These are phyloP conservation scores for Neurospora sublineolata DNA, from an alignment of 495 filamentous ascomycete genomes.

Conservation along the genomic window DNA sequence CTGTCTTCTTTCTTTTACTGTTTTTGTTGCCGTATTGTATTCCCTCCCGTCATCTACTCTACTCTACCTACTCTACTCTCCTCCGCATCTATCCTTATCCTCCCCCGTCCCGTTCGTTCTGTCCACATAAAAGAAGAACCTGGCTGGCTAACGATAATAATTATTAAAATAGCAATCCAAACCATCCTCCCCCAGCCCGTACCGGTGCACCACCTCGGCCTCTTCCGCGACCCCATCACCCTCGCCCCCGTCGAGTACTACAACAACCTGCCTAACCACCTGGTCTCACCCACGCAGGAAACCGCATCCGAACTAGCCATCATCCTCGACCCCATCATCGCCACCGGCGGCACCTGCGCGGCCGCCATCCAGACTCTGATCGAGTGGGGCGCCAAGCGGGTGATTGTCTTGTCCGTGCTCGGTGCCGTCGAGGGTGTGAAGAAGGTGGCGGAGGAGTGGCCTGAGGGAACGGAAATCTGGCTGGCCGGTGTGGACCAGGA, in stretches of 20 bases:
- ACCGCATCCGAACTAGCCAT: conserved; percentile 49
- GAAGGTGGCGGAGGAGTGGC: conserved; percentile 61
- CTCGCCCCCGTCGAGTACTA: conserved; percentile 95
- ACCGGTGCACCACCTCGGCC: conserved; percentile 84
- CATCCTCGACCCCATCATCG: conserved; percentile 84
- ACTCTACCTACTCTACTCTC: not conserved
- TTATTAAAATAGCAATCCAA: conserved; percentile 50
- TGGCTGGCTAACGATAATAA: not conserved
- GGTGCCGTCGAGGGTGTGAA: conserved; percentile 54
- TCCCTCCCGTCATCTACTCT: not conserved
- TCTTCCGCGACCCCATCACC: conserved; percentile 77
- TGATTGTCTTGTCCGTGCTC: conserved; percentile 69
- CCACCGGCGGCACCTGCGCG: conserved; percentile 79
- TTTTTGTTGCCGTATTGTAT: not conserved
- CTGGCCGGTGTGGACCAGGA: conserved; percentile 66
- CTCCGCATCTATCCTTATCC: not conserved
- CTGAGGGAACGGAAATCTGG: conserved; percentile 67
- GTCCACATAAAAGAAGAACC: too few species aligned
- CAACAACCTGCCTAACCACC: conserved; percentile 84
- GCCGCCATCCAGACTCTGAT: conserved; percentile 80
- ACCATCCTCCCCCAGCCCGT: conserved; percentile 69
- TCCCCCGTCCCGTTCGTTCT: too few species aligned
- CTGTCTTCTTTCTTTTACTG: not conserved
- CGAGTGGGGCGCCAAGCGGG: conserved; percentile 79
- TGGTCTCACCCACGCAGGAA: conserved; percentile 7